phyloP scores from a whole-genome alignment of 352 stramenopile species.

The Globisporangium yorkense region DNA sequence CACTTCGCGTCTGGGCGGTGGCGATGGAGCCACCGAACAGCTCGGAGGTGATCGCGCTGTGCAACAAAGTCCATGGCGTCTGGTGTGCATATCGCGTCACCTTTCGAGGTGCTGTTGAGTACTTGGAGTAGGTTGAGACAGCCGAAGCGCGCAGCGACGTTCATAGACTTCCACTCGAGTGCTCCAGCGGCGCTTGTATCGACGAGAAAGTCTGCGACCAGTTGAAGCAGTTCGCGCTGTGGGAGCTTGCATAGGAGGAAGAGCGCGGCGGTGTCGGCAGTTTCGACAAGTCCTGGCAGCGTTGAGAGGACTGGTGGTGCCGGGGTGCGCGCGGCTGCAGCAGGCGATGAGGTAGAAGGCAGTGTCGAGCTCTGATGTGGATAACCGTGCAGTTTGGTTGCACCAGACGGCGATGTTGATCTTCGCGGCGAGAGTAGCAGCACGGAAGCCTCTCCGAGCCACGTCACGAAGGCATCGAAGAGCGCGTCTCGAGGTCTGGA shows the following conservation, averaged over 20 bases:
- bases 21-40: background rate
- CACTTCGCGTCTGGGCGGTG: no score
- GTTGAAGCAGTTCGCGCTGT: background rate
- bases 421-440: no score
- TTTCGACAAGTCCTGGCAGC: background rate
- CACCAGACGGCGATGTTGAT: no score
- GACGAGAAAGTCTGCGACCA: background rate
- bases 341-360: no score
- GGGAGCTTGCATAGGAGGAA: background rate
- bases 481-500: no score
- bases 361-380: no score
- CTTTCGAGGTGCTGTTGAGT: background rate
- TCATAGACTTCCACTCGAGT: constrained; percentile 7
- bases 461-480: no score
- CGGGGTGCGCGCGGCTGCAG: no score
- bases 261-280: background rate
- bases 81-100: background rate
- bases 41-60: constrained; percentile 1
- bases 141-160: constrained; percentile 5
- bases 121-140: background rate
- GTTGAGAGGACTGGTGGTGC: background rate
- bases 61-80: constrained; percentile 4
- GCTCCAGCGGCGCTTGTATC: background rate
- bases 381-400: no score
- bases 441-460: no score